These are phyloP conservation scores for Themeda triandra DNA, from an alignment of 176 grass and related monocot species.

Conservation along the genomic window DNA sequence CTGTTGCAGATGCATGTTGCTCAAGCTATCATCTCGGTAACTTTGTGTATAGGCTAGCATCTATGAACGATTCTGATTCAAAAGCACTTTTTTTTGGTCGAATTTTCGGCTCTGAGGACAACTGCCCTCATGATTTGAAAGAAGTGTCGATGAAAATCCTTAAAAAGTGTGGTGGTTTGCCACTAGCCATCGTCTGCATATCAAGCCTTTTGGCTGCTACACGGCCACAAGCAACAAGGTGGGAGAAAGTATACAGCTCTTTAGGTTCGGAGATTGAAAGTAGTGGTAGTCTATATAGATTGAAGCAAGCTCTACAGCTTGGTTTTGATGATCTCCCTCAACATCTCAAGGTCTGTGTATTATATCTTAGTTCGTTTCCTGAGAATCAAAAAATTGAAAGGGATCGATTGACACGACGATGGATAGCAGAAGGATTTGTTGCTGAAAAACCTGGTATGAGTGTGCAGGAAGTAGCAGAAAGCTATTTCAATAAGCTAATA, in stretches of 20 bases:
- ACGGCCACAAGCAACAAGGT: background rate
- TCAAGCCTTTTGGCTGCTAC: background rate
- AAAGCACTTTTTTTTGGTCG: background rate
- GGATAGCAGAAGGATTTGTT: constrained; percentile 43
- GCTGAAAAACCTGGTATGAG: background rate
- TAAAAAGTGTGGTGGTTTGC: background rate
- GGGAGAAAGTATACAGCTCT: background rate
- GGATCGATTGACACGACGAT: constrained; percentile 24
- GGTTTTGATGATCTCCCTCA: constrained; percentile 31
- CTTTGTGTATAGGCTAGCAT: background rate
- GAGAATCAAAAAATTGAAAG: background rate
- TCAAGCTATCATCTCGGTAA: background rate
- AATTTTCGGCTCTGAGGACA: background rate
- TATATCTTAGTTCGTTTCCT: constrained; percentile 31
- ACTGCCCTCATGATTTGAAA: background rate
- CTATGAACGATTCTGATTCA: background rate
- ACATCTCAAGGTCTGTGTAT: constrained; percentile 25
- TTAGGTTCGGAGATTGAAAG: background rate
- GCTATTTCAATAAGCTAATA: constrained; percentile 20
- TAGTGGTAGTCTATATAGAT: background rate
- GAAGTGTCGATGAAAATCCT: background rate
- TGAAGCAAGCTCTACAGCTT: background rate
- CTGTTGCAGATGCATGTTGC: background rate
- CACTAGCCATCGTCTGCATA: background rate
- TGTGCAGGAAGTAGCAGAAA: background rate